A percentile compares a stretch with the other conserved stretches of the same genome.
These are phyloP conservation scores for Lasiodiplodia gonubiensis DNA, from an alignment of 2,329 filamentous ascomycete genomes.

Conservation along the genomic window DNA sequence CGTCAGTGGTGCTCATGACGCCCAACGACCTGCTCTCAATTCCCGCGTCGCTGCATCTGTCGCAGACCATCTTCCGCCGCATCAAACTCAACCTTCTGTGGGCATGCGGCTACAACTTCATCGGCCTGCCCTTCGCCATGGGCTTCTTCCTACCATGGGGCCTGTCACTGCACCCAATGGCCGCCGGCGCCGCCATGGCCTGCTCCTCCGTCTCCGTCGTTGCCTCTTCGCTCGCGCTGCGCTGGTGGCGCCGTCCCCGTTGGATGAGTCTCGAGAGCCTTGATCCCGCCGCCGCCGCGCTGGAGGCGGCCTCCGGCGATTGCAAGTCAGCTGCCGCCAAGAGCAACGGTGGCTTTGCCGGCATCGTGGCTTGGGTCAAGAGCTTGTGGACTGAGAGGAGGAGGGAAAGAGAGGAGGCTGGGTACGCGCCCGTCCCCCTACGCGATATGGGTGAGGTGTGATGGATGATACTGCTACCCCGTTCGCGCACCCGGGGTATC, in stretches of 20 bases:
- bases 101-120: conserved; percentile 90
- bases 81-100: conserved; percentile 94
- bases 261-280: conserved; percentile 82
- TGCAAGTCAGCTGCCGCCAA: neutral
- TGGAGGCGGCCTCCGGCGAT: neutral
- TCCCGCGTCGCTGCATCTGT: conserved; percentile 82
- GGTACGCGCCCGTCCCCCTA: conserved; percentile 51
- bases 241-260: conserved; percentile 79
- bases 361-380: conserved; percentile 29
- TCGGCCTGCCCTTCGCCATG: conserved; percentile 96
- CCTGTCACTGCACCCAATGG: conserved; percentile 87
- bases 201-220: conserved; percentile 90
- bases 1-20: conserved; percentile 94
- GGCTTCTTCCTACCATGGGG: conserved; percentile 91
- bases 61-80: conserved; percentile 82
- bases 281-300: conserved; percentile 47
- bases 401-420: conserved; percentile 47
- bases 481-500: neutral
- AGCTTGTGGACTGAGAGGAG: conserved; percentile 42
- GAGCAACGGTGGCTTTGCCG: too few relatives aligned
- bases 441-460: conserved; percentile 47
- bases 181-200: conserved; percentile 93
- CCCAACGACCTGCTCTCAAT: conserved; percentile 91
- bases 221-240: conserved; percentile 79
- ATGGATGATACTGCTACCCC: neutral